Conservation (phyloP, 306 rosid species). For the Sophora flavescens region DNA sequence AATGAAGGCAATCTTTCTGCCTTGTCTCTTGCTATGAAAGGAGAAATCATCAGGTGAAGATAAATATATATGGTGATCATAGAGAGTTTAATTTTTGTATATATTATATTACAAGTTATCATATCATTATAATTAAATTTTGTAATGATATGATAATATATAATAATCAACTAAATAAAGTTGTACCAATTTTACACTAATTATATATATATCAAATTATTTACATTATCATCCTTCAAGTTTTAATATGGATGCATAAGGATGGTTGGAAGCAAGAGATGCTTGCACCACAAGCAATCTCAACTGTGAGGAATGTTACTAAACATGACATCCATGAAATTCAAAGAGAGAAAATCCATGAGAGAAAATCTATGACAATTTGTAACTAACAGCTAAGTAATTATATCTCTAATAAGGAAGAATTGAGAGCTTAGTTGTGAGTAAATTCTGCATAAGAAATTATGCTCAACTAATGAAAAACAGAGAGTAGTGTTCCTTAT, state of each 20-base stretch:
- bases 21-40: conserved; percentile 87
- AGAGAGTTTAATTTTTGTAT: background rate
- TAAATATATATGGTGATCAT: conserved; percentile 1
- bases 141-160: background rate
- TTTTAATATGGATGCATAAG: background rate
- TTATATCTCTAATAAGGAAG: too few relatives aligned
- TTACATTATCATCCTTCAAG: background rate
- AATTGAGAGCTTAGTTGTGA: too few relatives aligned
- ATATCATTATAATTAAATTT: background rate
- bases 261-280: too few relatives aligned
- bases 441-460: too few relatives aligned
- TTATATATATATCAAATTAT: background rate
- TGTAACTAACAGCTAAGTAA: too few relatives aligned
- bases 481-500: too few relatives aligned
- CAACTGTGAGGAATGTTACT: too few relatives aligned
- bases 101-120: background rate
- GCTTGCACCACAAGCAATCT: too few relatives aligned
- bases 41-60: conserved; percentile 67
- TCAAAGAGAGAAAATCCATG: too few relatives aligned
- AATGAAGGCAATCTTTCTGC: conserved; percentile 63
- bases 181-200: background rate
- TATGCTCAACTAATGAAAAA: too few relatives aligned
- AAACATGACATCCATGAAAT: too few relatives aligned
- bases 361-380: too few relatives aligned
- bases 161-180: background rate